Evolutionary conservation across 441 rosid species (phyloP).

Genomic region (Syzygium syzygioides): DNA sequence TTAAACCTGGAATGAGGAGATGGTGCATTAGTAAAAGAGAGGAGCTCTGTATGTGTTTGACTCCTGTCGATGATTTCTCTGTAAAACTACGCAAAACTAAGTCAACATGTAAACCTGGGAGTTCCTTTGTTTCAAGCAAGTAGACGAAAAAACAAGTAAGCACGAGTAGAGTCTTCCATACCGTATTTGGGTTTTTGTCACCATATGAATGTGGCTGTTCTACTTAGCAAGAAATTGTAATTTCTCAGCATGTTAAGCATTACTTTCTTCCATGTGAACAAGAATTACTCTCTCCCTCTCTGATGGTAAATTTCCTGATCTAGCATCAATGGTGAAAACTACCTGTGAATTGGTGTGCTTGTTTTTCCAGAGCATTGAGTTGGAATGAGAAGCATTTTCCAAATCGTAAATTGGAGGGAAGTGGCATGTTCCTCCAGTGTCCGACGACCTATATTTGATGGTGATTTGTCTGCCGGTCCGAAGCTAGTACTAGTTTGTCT

Average conservation of each 20-base stretch:
- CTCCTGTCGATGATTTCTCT: background rate
- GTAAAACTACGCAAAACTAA: background rate
- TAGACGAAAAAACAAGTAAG: background rate
- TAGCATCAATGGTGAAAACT: background rate
- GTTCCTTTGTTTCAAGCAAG: background rate
- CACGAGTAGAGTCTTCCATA: background rate
- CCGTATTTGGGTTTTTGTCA: background rate
- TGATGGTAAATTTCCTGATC: background rate
- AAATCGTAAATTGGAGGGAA: background rate
- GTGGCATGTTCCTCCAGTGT: background rate
- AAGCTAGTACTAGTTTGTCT: background rate
- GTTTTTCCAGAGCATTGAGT: background rate
- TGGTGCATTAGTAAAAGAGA: background rate
- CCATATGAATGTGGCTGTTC: background rate
- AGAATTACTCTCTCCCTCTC: background rate
- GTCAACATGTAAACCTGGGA: background rate
- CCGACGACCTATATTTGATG: background rate
- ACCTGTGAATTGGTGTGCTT: background rate
- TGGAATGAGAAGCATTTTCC: background rate
- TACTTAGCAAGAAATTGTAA: background rate
- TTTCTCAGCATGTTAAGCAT: background rate
- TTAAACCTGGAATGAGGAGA: background rate
- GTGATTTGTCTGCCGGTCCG: background rate
- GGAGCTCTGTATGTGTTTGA: background rate
- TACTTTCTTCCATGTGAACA: background rate